Evolutionary conservation across 2,329 filamentous ascomycete genomes (phyloP), one percentile per base, ranked within the genome.

Genomic region (Immersiporthe knoxdaviesiana): DNA sequence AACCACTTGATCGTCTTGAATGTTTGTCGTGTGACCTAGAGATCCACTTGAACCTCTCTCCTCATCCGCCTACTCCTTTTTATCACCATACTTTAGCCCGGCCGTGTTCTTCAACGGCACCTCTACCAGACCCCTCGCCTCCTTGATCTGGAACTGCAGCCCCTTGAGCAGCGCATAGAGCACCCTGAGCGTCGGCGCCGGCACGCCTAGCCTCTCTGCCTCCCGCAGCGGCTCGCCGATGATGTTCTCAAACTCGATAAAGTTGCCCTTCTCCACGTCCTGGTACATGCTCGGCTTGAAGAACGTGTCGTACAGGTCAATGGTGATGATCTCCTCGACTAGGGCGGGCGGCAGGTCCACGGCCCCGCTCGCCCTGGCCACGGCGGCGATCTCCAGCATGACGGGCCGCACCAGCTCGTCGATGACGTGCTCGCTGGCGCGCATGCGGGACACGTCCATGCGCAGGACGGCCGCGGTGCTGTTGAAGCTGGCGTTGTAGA

Each of bases 171-270:
- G 73, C 2, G 79, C 78, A 73, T 87, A 87, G 1, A 88, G 72
- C 8, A 82, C 79, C 67, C 78, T 76, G 41, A 88, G 75, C 21
- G 81, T 85, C 0, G 85, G 85, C 77, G 83, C 84, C 1, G 77
- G 69, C 1, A 88, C 84, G 1, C 85, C 85, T 0, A 78, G 75
- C 41, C 74, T 75, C 71, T 81, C 81, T 0, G 82, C 87, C 72
- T 85, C 85, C 2, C 83, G 77, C 60, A 88, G 70, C n/a, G 86
- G 85, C 77, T 88, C 86, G 1, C 86, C 86, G 3, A 88, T 75
- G 47, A 88, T 81, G 71, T 84, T 86, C 74, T 88, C 85, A 62
- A 83, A 81, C 75, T 89, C 87, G 69, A 86, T 84, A 65, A 81
- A 84, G 73, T 87, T 87, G 21, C 85, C 80, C 79, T 86, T 87